phyloP scores from a whole-genome alignment of 805 yeast species.

The Yarrowia hollandica region DNA sequence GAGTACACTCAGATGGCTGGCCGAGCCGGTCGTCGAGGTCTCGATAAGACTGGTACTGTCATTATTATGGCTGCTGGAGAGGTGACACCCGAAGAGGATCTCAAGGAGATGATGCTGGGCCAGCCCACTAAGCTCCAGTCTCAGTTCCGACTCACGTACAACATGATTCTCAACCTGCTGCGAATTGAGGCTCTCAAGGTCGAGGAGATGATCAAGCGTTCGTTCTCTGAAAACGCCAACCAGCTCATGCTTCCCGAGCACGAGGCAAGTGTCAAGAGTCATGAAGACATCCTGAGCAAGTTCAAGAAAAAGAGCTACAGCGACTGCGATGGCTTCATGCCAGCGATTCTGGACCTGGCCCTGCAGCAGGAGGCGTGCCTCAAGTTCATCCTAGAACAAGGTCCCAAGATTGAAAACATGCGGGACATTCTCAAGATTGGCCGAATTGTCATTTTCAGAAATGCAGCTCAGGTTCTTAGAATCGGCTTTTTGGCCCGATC shows the following conservation, averaged over 20 bases:
- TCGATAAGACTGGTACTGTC: constrained; percentile 92
- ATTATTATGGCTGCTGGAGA: constrained; percentile 69
- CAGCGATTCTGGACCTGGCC: neutral
- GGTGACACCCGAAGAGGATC: constrained; percentile 46
- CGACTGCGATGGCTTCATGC: constrained; percentile 46
- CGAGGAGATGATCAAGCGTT: constrained; percentile 97
- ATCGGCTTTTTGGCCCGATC: constrained; percentile 1
- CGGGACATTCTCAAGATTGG: constrained; percentile 46
- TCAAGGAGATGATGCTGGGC: constrained; percentile 84
- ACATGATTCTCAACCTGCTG: constrained; percentile 87
- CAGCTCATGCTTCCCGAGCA: constrained; percentile 87
- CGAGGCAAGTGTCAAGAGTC: constrained; percentile 59
- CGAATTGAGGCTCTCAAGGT: constrained; percentile 93
- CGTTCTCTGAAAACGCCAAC: constrained; percentile 87
- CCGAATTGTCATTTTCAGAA: constrained; percentile 43
- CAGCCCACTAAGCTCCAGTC: constrained; percentile 85
- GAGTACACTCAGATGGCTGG: constrained; percentile 99
- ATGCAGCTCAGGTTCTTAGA: neutral
- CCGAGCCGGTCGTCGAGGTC: constrained; percentile 96
- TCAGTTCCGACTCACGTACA: constrained; percentile 91
- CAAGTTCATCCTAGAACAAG: constrained; percentile 1
- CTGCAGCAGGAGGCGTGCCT: neutral
- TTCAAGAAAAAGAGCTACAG: constrained; percentile 36
- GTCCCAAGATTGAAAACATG: constrained; percentile 6
- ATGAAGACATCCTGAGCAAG: constrained; percentile 50